Base-by-base conservation (phyloP, 148 eudicot genomes). In the Rheum nobile region DNA sequence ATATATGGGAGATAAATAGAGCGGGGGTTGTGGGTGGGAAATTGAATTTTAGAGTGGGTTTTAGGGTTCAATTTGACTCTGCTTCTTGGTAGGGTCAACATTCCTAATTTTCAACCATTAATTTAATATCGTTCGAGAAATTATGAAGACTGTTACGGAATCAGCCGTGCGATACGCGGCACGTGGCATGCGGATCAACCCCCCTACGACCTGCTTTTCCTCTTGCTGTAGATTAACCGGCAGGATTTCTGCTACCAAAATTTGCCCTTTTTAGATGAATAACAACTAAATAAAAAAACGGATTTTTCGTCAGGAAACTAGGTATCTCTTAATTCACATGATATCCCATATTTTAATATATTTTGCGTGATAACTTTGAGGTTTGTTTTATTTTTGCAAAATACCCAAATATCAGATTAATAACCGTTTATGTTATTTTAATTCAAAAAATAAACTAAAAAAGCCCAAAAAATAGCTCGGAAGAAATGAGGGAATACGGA, bases 41-140 rank as follows among this genome's bases (percentile, higher is more conserved):
- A 59, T 59, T 59, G 61, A 24, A 54, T 21, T 4, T 54, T 12
- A 10, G 57, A 50, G 61, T 54, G 67, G 67, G 34, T 59, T 59
- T 59, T 59, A 59, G 67, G 67, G 67, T 13, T 59, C 67, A 59
- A 11, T 59, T 59, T 59, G 67, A 57, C 67, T 57, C 67, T 59
- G 57, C 9, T 50, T 50, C 4, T 50, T 19, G 57, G 57, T 26
- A 59, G 31, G 34, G 67, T 59, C 67, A 59, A 59, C 67, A 59
- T 59, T 59, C 67, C 67, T 29, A n/a, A 26, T 59, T 24, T 59
- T 59, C 67, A 13, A 59, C 34, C 34, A 59, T 59, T 59, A 10
- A 26, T 26, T 59, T 28, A 24, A 28, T 54, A 8, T 1, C 21
- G 11, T 21, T 59, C 24, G 57, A 26, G 1, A 59, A 59, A 1